Percentiles rank a stretch among this genome's conserved stretches.
Evolutionary conservation across 805 yeast genomes (phyloP).

Genomic region (Yarrowia sp.): DNA sequence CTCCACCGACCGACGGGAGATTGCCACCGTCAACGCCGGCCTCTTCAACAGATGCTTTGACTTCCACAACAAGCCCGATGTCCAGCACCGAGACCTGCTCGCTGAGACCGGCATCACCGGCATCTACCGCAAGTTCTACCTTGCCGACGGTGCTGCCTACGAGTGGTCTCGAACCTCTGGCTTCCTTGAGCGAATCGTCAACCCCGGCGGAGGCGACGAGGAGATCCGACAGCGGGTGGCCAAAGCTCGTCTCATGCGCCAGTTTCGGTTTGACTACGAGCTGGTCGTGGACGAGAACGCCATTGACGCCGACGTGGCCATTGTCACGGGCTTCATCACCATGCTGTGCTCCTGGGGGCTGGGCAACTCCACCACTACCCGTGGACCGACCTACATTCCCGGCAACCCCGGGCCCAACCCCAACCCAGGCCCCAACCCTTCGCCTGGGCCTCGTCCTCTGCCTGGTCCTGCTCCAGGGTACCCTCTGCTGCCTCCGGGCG

Average conservation of each 20-base stretch:
- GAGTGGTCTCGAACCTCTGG: constrained; percentile 55
- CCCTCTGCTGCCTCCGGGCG: constrained; percentile 3
- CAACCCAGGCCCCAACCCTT: neutral
- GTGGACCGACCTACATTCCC: constrained; percentile 46
- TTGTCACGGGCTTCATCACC: constrained; percentile 59
- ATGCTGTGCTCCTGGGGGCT: constrained; percentile 68
- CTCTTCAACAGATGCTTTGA: constrained; percentile 46
- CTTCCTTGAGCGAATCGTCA: constrained; percentile 49
- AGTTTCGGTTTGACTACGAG: constrained; percentile 59
- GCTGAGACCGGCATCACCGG: constrained; percentile 41
- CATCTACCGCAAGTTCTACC: constrained; percentile 48
- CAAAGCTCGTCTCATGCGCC: constrained; percentile 54
- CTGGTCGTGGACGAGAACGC: constrained; percentile 48
- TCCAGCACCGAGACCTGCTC: constrained; percentile 46
- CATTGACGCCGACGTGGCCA: constrained; percentile 50
- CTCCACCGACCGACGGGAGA: constrained; percentile 46
- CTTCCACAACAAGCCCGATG: constrained; percentile 47
- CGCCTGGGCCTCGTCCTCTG: neutral
- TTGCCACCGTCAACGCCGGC: constrained; percentile 53
- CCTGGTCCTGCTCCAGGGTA: neutral
- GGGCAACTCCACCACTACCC: constrained; percentile 51
- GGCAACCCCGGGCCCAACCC: neutral
- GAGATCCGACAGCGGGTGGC: constrained; percentile 55
- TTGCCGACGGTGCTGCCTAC: constrained; percentile 52
- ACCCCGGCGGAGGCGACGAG: constrained; percentile 56